phyloP scores from a whole-genome alignment of 1,139 yeast genomes.

The Debaryomyces subglobosus region DNA sequence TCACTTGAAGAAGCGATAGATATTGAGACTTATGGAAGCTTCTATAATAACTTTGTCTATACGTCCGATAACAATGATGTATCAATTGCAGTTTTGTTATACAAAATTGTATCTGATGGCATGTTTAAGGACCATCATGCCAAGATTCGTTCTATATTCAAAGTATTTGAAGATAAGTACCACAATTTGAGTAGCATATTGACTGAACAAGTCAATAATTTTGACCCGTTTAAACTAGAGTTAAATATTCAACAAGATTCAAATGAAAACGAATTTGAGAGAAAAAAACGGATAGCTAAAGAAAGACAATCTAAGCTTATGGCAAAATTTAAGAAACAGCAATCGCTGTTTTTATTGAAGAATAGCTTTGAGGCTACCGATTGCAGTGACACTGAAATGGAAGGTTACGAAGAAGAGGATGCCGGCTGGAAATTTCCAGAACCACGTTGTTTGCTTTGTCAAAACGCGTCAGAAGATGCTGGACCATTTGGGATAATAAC shows the following conservation, averaged over 20 bases:
- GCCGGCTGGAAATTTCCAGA: slow-evolving; percentile 74
- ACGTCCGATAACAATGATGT: slow-evolving; percentile 32
- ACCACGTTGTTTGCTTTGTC: slow-evolving; percentile 85
- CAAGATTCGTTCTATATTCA: slow-evolving; percentile 58
- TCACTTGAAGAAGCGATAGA: slow-evolving; percentile 37
- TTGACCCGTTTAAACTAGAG: slow-evolving; percentile 23
- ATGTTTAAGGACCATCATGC: slow-evolving; percentile 46
- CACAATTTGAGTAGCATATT: slow-evolving; percentile 25
- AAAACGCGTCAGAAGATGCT: slow-evolving; percentile 70
- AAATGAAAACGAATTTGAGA: slow-evolving; percentile 52
- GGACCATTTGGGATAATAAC: slow-evolving; percentile 80
- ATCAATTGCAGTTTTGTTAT: slow-evolving; percentile 51
- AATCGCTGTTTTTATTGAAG: slow-evolving; percentile 65
- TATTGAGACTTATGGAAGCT: slow-evolving; percentile 31
- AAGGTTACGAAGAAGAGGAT: slow-evolving; percentile 27
- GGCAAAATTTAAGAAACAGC: slow-evolving; percentile 81
- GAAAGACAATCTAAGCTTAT: slow-evolving; percentile 72
- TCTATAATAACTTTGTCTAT: slow-evolving; percentile 38
- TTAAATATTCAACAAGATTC: slow-evolving; percentile 17
- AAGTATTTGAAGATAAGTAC: slow-evolving; percentile 33
- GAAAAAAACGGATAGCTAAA: slow-evolving; percentile 69
- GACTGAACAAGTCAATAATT: slow-evolving; percentile 22
- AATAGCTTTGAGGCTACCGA: slow-evolving; percentile 35
- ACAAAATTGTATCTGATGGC: slow-evolving; percentile 45
- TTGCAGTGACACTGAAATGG: slow-evolving; percentile 42